Base-by-base conservation (phyloP, 2,329 filamentous ascomycete species). In the Cytospora leucostoma region DNA sequence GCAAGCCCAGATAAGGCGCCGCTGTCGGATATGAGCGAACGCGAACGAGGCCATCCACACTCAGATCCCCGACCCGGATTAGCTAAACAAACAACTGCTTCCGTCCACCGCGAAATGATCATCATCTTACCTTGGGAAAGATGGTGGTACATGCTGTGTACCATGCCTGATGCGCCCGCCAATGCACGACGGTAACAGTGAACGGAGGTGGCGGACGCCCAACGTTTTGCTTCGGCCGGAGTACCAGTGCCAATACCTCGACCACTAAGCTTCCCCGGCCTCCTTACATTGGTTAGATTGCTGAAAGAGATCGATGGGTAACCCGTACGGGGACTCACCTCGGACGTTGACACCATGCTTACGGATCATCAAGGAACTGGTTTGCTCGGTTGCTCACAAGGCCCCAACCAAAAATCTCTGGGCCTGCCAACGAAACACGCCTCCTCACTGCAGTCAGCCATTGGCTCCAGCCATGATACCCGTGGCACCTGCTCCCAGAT, bases 11-110 rank as follows among this genome's bases (percentile, higher is more conserved):
- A 40, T 34, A 52, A 11, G 15, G 17, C 47, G 34, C 27, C 21
- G 47, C n/a, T 40, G n/a, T 27, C 61, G 56, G 51, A 59, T 59
- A 56, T 56, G 61, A 55, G 49, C 56, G 53, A 56, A 40, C 32
- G 27, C 27, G 27, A 44, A 44, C 15, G 13, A 27, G 27, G n/a
- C 40, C 40, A 44, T 19, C 40, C 40, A 44, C 40, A 44, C 40
- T n/a, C 40, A 19, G 1, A 27, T 27, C 4, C 40, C 50, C 50
- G 7, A 13, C 21, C 27, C 51, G 37, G 58, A 38, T 27, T 32
- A 15, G 34, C 35, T 49, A 50, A 40, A 17, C 5, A 52, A 52
- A 10, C 34, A 8, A 19, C 10, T 21, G 47, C 38, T 37, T 54
- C 38, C 58, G 19, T 49, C 13, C 32, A 35, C 50, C 32, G 27